Percentiles rank a stretch among this genome's conserved stretches.
Conservation (phyloP, 2,329 filamentous ascomycete genomes). For the Penicillium sp. region DNA sequence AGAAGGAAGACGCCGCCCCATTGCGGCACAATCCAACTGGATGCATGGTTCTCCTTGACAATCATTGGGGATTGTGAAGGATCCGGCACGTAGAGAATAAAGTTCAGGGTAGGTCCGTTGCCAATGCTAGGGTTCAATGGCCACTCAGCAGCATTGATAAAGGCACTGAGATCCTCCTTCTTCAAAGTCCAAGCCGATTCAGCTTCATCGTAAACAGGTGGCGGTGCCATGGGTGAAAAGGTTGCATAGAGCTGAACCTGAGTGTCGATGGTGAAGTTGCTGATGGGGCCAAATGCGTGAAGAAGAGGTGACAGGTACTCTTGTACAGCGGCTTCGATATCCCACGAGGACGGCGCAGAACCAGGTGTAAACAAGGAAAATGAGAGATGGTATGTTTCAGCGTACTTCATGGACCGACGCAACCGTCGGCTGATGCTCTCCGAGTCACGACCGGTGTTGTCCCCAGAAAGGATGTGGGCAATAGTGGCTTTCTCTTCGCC, state of each 20-base stretch:
- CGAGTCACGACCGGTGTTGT: constrained; percentile 49
- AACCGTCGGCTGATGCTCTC: constrained; percentile 68
- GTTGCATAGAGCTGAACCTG: constrained; percentile 92
- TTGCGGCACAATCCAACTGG: constrained; percentile 92
- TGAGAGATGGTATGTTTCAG: constrained; percentile 90
- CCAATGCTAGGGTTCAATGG: constrained; percentile 93
- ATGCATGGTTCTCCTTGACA: constrained; percentile 63
- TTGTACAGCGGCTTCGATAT: constrained; percentile 79
- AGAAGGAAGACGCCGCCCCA: constrained; percentile 83
- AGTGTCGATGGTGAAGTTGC: constrained; percentile 94
- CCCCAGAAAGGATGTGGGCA: constrained; percentile 69
- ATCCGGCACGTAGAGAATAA: constrained; percentile 86
- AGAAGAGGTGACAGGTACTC: constrained; percentile 83
- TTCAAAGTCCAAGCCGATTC: constrained; percentile 69
- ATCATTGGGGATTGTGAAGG: constrained; percentile 64
- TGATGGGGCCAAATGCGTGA: constrained; percentile 76
- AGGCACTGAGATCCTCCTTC: constrained; percentile 87
- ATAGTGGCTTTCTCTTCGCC: constrained; percentile 87
- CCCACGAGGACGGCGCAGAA: constrained; percentile 81
- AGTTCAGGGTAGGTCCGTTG: constrained; percentile 90
- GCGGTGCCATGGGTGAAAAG: constrained; percentile 64
- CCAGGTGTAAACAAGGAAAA: constrained; percentile 91
- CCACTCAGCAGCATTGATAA: constrained; percentile 98
- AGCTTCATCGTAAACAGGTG: constrained; percentile 58
- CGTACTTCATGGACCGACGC: constrained; percentile 85